Conservation (phyloP, 108 stramenopile genomes). For the Cyclotella baltica region DNA sequence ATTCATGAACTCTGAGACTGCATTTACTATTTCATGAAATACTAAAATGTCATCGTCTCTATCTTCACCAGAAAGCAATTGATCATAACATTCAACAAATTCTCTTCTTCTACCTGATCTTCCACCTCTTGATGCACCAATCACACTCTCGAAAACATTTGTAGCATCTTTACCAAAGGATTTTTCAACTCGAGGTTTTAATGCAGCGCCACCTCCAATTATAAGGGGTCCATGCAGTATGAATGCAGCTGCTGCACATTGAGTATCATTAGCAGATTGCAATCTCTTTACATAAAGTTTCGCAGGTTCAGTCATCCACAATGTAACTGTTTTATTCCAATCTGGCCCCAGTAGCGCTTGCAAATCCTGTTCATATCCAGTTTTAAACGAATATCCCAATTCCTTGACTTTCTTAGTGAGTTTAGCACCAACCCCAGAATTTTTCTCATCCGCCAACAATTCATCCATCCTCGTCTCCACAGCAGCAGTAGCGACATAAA, state of each 20-base stretch:
- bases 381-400: constrained; percentile 42
- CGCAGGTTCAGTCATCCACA: constrained; percentile 33
- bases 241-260: constrained; percentile 55
- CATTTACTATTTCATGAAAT: constrained; percentile 16
- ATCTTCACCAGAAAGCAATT: constrained; percentile 28
- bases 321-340: constrained; percentile 24
- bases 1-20: constrained; percentile 29
- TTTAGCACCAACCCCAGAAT: constrained; percentile 14
- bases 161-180: constrained; percentile 53
- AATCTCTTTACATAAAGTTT: constrained; percentile 30
- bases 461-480: constrained; percentile 46
- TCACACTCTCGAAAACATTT: constrained; percentile 46
- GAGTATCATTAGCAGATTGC: constrained; percentile 26
- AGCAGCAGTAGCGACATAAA: constrained; percentile 50
- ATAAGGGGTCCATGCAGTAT: constrained; percentile 60
- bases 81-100: constrained; percentile 52
- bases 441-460: not conserved
- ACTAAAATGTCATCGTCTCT: not conserved
- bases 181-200: constrained; percentile 47
- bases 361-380: constrained; percentile 54
- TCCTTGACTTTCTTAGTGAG: constrained; percentile 17
- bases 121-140: constrained; percentile 29
- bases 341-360: constrained; percentile 22
- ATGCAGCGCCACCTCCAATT: constrained; percentile 60
- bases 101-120: constrained; percentile 35